These are phyloP conservation scores for Anastatica hierochuntica DNA, from an alignment of 345 rosid genomes.

Conservation along the genomic window DNA sequence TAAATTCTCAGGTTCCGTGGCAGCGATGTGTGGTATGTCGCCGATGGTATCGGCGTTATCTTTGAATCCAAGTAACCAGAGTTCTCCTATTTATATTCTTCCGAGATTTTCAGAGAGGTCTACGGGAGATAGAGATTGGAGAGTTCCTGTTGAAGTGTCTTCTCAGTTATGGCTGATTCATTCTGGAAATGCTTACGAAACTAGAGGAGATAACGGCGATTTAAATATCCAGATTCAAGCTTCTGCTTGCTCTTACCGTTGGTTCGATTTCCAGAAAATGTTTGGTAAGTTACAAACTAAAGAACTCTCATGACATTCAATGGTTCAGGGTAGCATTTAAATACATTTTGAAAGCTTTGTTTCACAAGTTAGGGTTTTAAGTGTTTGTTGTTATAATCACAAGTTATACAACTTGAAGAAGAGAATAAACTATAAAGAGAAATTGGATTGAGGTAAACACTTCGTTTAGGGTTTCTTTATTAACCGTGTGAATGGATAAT, in stretches of 20 bases:
- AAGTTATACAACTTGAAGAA: too few relatives aligned
- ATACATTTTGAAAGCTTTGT: too few relatives aligned
- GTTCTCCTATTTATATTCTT: slow-evolving; percentile 68
- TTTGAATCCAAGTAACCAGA: slow-evolving; percentile 60
- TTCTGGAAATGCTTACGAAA: slow-evolving; percentile 66
- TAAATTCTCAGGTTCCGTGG: slow-evolving; percentile 48
- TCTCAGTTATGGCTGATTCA: slow-evolving; percentile 71
- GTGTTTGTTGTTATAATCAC: too few relatives aligned
- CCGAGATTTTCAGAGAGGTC: slow-evolving; percentile 45
- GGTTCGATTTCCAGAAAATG: slow-evolving; percentile 80
- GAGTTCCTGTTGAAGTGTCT: slow-evolving; percentile 60
- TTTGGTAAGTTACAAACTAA: slow-evolving; percentile 41
- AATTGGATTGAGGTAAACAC: too few relatives aligned
- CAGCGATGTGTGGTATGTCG: slow-evolving; percentile 62
- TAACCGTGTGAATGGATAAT: too few relatives aligned
- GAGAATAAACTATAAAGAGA: too few relatives aligned
- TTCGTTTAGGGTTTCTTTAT: too few relatives aligned
- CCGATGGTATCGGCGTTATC: slow-evolving; percentile 92
- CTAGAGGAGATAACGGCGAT: slow-evolving; percentile 31
- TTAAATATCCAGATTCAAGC: slow-evolving; percentile 52
- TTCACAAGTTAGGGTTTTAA: background rate
- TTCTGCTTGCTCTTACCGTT: slow-evolving; percentile 58
- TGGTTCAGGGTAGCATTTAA: background rate
- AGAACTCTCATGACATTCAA: background rate
- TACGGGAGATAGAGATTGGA: slow-evolving; percentile 48